Evolutionary conservation across 768 basidiomycete genomes (phyloP).

Genomic region (Guyanaporus albipodus): DNA sequence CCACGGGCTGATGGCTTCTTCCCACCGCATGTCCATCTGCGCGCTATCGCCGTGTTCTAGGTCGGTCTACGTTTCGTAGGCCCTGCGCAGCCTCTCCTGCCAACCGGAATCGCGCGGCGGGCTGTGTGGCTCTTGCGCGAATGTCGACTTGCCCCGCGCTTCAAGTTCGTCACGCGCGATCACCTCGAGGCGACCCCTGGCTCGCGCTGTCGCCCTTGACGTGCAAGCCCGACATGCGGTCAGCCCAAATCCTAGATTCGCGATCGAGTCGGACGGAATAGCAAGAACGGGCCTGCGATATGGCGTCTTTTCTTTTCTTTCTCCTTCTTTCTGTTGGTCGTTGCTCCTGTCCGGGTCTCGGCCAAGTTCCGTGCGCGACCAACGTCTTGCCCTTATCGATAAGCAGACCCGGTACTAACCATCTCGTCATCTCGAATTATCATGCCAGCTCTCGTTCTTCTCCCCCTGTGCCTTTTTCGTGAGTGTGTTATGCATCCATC

Average conservation of each 20-base stretch:
- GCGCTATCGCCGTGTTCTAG: neutral
- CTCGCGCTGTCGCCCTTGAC: neutral
- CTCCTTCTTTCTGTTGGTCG: too few relatives aligned
- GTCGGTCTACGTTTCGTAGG: neutral
- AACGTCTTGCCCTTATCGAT: too few relatives aligned
- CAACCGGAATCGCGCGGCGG: too few relatives aligned
- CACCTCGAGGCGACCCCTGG: neutral
- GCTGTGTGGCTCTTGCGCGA: neutral
- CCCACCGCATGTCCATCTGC: neutral
- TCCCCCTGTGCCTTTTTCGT: conserved; percentile 14
- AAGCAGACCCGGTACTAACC: neutral
- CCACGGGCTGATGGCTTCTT: neutral
- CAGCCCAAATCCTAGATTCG: too few relatives aligned
- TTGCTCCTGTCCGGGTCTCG: too few relatives aligned
- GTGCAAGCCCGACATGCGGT: neutral
- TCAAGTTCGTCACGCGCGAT: too few relatives aligned
- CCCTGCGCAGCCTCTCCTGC: neutral
- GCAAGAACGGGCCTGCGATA: neutral
- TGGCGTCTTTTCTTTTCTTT: too few relatives aligned
- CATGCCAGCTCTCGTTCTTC: neutral
- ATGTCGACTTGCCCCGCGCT: neutral
- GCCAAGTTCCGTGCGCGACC: neutral
- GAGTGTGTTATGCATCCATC: neutral
- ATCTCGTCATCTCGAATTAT: neutral
- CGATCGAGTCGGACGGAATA: neutral